Evolutionary conservation across 2,329 filamentous ascomycete genomes (phyloP), one percentile per base, ranked within the genome.

Genomic region (Ampelomyces quisqualis): DNA sequence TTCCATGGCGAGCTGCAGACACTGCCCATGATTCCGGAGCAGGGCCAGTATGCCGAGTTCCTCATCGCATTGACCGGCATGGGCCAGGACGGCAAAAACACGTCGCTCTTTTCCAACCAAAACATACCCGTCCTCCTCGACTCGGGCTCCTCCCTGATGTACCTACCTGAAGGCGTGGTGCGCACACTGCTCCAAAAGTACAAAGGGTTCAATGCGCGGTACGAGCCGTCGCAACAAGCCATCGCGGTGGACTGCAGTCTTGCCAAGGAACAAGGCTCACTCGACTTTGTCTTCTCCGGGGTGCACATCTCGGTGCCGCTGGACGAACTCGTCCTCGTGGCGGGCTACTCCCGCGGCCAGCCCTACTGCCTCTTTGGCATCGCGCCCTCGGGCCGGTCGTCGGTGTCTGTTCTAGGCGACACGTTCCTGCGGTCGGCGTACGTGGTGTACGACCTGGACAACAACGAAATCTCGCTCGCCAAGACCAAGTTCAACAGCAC

Each of bases 111-210:
- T 41, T 58, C 58, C 38, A 63, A 73, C 41, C 55, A 72, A 37
- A 62, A 64, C 18, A 62, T 70, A n/a, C 70, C 79, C 3, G 84
- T 82, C 2, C 75, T 90, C 4, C 77, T 90, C 23, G 86, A 90
- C 67, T 87, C 84, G 1, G 86, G 86, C 24, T 86, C 82, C n/a
- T 86, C 82, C 3, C 72, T 88, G 45, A 84, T 77, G 51, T 87
- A 86, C 58, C 70, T 90, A 0, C 86, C 86, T 1, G 73, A 79
- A 43, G 74, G 80, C 36, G 65, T 89, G 30, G 77, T 77, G 3
- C 49, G 62, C 5, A 52, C 51, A 5, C 67, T 77, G 36, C 76
- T 71, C 65, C 43, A 55, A 19, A 51, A 62, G 13, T 67, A 69
- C 50, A 59, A 55, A 19, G 50, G 61, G 13, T 67, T 69, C 50